Percentiles rank a stretch among this genome's conserved stretches.
Conservation (phyloP, 805 yeast genomes). For the Pichia ethanolica region DNA sequence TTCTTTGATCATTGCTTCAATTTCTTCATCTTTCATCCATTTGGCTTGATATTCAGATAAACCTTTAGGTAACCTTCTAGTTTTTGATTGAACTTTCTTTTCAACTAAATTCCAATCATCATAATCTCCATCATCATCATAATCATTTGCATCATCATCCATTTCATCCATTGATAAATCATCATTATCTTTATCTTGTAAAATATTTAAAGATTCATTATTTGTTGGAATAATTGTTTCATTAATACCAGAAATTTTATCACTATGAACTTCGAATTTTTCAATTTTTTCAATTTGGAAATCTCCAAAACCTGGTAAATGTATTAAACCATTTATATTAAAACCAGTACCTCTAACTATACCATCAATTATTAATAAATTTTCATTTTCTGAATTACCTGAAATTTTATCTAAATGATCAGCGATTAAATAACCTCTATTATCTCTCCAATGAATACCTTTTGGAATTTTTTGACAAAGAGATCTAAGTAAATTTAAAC, state of each 20-base stretch:
- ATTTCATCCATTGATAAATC: slow-evolving; percentile 46
- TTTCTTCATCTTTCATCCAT: slow-evolving; percentile 64
- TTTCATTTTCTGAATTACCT: slow-evolving; percentile 23
- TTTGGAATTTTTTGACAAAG: slow-evolving; percentile 84
- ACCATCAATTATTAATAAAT: slow-evolving; percentile 62
- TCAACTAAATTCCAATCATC: slow-evolving; percentile 18
- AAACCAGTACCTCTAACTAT: slow-evolving; percentile 82
- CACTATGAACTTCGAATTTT: slow-evolving; percentile 31
- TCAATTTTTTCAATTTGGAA: slow-evolving; percentile 68
- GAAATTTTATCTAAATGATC: slow-evolving; percentile 39
- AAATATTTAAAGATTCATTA: slow-evolving; percentile 11
- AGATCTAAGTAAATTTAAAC: slow-evolving; percentile 62
- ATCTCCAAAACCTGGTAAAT: slow-evolving; percentile 87
- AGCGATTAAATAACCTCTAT: slow-evolving; percentile 82
- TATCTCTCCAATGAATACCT: slow-evolving; percentile 84
- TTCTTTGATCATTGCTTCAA: slow-evolving; percentile 32
- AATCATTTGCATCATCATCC: slow-evolving; percentile 30
- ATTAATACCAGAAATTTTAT: slow-evolving; percentile 17
- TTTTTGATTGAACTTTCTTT: slow-evolving; percentile 11
- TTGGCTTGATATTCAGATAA: slow-evolving; percentile 70
- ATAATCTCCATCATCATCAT: slow-evolving; percentile 18
- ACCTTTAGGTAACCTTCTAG: slow-evolving; percentile 53
- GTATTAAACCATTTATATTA: slow-evolving; percentile 68
- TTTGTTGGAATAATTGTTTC: slow-evolving; percentile 29
- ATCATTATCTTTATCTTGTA: slow-evolving; percentile 37